Conservation (phyloP, 495 filamentous ascomycete species). For the Hamigera avellanea region DNA sequence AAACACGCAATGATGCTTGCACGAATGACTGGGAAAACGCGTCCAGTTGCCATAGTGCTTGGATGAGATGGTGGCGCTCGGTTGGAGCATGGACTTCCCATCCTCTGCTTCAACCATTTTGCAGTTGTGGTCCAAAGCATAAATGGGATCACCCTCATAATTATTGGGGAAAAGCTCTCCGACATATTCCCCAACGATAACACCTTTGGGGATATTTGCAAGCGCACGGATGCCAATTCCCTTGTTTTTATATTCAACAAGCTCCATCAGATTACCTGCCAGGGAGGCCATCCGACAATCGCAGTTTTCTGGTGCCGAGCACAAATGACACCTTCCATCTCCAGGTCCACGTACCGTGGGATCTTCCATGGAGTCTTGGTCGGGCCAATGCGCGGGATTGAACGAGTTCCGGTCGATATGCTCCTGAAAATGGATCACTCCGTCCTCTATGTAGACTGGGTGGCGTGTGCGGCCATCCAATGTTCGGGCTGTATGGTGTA, state of each 20-base stretch:
- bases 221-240: conserved; percentile 26
- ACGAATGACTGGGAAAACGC: conserved; percentile 66
- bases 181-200: conserved; percentile 20
- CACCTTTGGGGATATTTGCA: conserved; percentile 9
- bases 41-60: conserved; percentile 37
- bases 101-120: too few relatives aligned
- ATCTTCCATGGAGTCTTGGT: neutral
- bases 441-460: conserved; percentile 5
- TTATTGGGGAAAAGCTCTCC: conserved; percentile 15
- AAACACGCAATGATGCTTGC: too few relatives aligned
- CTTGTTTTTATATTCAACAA: conserved; percentile 16
- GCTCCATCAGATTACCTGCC: conserved; percentile 18
- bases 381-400: conserved; percentile 3
- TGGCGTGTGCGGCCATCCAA: conserved; percentile 2
- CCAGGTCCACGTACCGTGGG: conserved; percentile 3
- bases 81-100: neutral
- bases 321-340: conserved; percentile 10
- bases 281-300: conserved; percentile 7
- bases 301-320: conserved; percentile 6
- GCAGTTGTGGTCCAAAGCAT: conserved; percentile 3
- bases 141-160: neutral
- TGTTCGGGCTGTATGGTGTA: conserved; percentile 12
- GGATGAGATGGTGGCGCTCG: neutral
- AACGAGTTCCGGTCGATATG: conserved; percentile 10
- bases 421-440: conserved; percentile 4